Evolutionary conservation across 495 filamentous ascomycete species (phyloP).

Genomic region (Aspergillus baeticus): DNA sequence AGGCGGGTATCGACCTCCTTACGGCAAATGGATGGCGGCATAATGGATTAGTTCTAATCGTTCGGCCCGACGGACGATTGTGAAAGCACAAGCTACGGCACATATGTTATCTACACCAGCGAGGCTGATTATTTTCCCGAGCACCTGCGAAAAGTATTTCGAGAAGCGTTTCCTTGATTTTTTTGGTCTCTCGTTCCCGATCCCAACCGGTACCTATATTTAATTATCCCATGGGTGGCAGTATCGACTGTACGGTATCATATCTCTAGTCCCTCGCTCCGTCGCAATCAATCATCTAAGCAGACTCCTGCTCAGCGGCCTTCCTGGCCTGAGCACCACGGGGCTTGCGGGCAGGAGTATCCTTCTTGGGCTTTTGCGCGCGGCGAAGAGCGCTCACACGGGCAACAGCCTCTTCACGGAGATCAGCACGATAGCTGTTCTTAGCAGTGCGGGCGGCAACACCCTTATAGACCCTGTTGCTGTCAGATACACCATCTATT

Average conservation of each 20-base stretch:
- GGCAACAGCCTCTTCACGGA: slow-evolving; percentile 82
- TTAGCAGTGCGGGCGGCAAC: slow-evolving; percentile 79
- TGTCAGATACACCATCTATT: too few species aligned
- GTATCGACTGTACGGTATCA: slow-evolving; percentile 19
- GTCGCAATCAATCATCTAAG: slow-evolving; percentile 33
- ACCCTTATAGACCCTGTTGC: slow-evolving; percentile 77
- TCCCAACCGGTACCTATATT: slow-evolving; percentile 8
- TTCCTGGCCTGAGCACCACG: slow-evolving; percentile 81
- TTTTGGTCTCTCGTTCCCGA: slow-evolving; percentile 21
- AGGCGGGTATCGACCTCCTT: slow-evolving; percentile 19
- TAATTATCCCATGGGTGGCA: too few species aligned
- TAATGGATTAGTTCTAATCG: slow-evolving; percentile 6
- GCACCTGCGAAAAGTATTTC: neutral
- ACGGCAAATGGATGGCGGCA: slow-evolving; percentile 15
- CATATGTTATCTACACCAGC: slow-evolving; percentile 9
- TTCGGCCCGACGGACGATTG: slow-evolving; percentile 25
- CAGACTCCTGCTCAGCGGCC: slow-evolving; percentile 56
- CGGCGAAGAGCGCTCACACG: slow-evolving; percentile 83
- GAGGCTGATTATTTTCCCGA: slow-evolving; percentile 28
- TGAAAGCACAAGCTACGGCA: too few species aligned
- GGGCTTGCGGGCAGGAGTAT: slow-evolving; percentile 65
- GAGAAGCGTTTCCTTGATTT: slow-evolving; percentile 13
- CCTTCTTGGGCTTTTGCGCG: slow-evolving; percentile 78
- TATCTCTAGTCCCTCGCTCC: slow-evolving; percentile 11
- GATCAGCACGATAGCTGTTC: slow-evolving; percentile 80